Evolutionary conservation across 371 early-diverging fungal species (phyloP).

Genomic region (Smittium culicis): DNA sequence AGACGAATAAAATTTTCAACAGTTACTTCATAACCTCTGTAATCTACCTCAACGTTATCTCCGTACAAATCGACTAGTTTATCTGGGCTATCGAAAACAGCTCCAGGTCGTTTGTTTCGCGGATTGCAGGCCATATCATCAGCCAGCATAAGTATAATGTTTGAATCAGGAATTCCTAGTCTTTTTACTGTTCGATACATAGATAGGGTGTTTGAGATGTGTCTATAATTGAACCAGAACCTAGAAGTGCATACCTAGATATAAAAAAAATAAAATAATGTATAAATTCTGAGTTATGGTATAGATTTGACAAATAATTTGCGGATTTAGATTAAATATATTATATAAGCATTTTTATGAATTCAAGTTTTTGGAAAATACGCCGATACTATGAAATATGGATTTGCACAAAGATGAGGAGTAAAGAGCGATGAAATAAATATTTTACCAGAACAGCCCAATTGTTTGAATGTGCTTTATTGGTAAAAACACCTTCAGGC

Average conservation of each 20-base stretch:
- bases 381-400: no score
- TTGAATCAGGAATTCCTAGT: constrained; percentile 91
- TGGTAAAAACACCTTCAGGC: constrained; percentile 39
- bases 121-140: constrained; percentile 96
- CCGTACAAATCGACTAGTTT: constrained; percentile 78
- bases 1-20: constrained; percentile 92
- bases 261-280: not conserved
- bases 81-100: constrained; percentile 79
- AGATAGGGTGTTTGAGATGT: constrained; percentile 88
- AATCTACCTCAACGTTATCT: constrained; percentile 90
- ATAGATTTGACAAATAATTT: not conserved
- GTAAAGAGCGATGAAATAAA: no score
- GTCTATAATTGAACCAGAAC: constrained; percentile 95
- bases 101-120: constrained; percentile 79
- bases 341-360: not conserved
- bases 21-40: constrained; percentile 94
- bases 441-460: constrained; percentile 93
- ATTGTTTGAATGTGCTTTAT: constrained; percentile 75
- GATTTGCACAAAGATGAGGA: no score
- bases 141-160: constrained; percentile 94
- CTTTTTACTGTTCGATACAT: constrained; percentile 95
- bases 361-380: not conserved
- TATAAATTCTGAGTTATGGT: not conserved
- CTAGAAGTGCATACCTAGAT: constrained; percentile 82
- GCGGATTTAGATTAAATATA: not conserved